Percentiles rank a stretch among this genome's conserved stretches.
Conservation (phyloP, 2,329 filamentous ascomycete species). For the Beauveria scarabaeidicola region DNA sequence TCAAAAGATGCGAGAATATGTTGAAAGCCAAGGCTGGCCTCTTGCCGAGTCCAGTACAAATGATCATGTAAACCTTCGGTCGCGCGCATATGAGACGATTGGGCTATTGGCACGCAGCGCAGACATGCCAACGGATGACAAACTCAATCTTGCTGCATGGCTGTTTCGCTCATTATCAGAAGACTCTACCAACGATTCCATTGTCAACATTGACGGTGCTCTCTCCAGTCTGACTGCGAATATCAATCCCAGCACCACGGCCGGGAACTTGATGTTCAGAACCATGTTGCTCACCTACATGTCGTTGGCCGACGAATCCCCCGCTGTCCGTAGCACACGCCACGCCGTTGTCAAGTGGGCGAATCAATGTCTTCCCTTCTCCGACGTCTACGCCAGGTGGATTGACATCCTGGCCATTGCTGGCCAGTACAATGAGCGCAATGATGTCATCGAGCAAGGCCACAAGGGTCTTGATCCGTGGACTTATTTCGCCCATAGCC, state of each 20-base stretch:
- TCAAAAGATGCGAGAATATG: constrained; percentile 60
- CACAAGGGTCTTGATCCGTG: constrained; percentile 72
- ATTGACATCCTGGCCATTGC: constrained; percentile 77
- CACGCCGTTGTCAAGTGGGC: constrained; percentile 83
- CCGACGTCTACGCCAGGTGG: constrained; percentile 73
- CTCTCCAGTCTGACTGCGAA: constrained; percentile 61
- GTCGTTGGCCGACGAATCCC: constrained; percentile 38
- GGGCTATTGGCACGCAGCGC: constrained; percentile 67
- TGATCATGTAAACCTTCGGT: constrained; percentile 60
- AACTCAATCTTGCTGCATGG: constrained; percentile 56
- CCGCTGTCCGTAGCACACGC: constrained; percentile 62
- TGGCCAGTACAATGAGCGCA: constrained; percentile 57
- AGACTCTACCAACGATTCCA: constrained; percentile 66
- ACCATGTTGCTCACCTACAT: constrained; percentile 61
- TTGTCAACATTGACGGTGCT: constrained; percentile 82
- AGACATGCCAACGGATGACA: constrained; percentile 43
- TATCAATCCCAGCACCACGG: constrained; percentile 28
- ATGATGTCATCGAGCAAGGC: constrained; percentile 83
- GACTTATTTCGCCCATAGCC: constrained; percentile 39
- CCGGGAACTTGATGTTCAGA: constrained; percentile 29
- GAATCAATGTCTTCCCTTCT: constrained; percentile 76
- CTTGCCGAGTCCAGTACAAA: constrained; percentile 47
- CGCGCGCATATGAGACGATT: constrained; percentile 83
- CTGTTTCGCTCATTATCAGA: constrained; percentile 76
- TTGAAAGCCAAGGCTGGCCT: constrained; percentile 79